A percentile compares a stretch with the other conserved stretches of the same genome.
These are phyloP conservation scores for Apiotrichum brassicae DNA, from an alignment of 1,284 basidiomycete genomes.

Conservation along the genomic window DNA sequence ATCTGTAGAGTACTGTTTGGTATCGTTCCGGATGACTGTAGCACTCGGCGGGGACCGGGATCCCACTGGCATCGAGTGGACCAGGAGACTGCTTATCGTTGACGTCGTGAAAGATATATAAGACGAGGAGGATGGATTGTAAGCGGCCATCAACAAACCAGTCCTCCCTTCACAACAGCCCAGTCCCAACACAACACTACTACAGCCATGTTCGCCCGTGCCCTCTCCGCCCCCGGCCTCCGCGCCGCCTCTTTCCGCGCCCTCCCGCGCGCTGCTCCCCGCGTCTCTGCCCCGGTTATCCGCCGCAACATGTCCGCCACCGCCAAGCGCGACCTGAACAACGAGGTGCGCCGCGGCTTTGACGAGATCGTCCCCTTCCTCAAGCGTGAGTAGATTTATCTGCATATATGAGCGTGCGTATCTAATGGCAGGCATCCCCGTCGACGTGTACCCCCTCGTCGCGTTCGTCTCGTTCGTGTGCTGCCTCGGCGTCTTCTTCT, in stretches of 20 bases:
- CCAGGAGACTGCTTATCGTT: too few relatives aligned
- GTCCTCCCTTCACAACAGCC: too few relatives aligned
- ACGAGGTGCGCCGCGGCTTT: conserved; percentile 7
- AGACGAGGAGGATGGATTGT: too few relatives aligned
- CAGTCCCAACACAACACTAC: neutral
- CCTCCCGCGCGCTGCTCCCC: neutral
- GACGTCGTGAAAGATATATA: too few relatives aligned
- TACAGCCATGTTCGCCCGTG: conserved; percentile 4
- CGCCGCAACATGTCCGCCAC: conserved; percentile 1
- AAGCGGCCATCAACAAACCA: too few relatives aligned
- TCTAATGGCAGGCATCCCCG: conserved; percentile 7
- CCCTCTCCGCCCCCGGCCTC: conserved; percentile 1
- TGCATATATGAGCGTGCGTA: too few relatives aligned
- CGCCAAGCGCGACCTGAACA: neutral
- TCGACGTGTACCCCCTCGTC: conserved; percentile 9
- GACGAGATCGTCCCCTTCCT: conserved; percentile 9
- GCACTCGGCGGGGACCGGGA: too few relatives aligned
- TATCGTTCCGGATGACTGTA: too few relatives aligned
- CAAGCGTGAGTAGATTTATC: conserved; percentile 7
- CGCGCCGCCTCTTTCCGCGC: conserved; percentile 4
- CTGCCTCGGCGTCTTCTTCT: conserved; percentile 6
- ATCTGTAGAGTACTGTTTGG: too few relatives aligned
- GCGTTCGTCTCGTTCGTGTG: conserved; percentile 4
- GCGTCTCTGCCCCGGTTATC: neutral
- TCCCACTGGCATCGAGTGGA: too few relatives aligned